Conservation (phyloP, 2,329 filamentous ascomycete genomes). For the Colletotrichum siamense region DNA sequence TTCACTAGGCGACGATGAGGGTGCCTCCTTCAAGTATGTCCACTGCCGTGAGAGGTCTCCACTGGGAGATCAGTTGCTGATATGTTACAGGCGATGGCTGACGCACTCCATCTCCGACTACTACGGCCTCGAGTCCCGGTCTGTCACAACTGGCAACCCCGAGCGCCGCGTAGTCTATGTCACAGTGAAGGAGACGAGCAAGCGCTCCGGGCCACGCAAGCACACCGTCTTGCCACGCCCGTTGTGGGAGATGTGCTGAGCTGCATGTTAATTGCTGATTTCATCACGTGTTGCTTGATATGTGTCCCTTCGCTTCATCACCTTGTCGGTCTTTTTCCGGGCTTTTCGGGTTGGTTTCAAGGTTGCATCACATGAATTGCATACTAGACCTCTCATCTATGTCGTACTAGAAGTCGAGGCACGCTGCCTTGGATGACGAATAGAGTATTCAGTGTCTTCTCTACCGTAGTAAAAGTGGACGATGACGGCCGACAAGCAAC, state of each 20-base stretch:
- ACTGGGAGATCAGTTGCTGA: neutral
- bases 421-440: neutral
- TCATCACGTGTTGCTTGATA: neutral
- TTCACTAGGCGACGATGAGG: conserved; percentile 74
- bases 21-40: conserved; percentile 81
- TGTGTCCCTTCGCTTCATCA: neutral
- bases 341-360: neutral
- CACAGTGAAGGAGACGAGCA: conserved; percentile 63
- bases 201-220: conserved; percentile 24
- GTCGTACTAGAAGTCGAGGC: neutral
- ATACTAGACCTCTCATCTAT: neutral
- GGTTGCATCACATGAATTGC: neutral
- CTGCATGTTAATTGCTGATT: neutral
- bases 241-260: conserved; percentile 66
- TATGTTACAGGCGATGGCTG: conserved; percentile 76
- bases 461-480: neutral
- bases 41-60: neutral
- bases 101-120: conserved; percentile 92
- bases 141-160: conserved; percentile 74
- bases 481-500: accelerated
- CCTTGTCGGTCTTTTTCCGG: neutral
- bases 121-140: conserved; percentile 87
- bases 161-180: conserved; percentile 83
- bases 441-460: neutral
- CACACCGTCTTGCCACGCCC: conserved; percentile 59